Base-by-base conservation (phyloP, 257 asterid species). In the Primulina tabacum region DNA sequence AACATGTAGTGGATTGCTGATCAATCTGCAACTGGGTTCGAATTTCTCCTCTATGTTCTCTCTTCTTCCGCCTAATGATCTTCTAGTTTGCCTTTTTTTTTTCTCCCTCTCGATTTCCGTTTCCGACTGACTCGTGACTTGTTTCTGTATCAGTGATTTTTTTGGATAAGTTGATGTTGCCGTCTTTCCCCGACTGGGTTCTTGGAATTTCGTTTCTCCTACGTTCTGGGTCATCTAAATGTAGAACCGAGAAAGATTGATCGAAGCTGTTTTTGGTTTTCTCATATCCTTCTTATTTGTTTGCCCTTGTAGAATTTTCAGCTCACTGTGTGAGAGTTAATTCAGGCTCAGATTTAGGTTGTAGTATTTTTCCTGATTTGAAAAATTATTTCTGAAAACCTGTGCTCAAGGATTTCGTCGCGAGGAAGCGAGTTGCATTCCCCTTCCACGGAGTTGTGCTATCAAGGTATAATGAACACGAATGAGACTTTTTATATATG, bases 1-100 rank as follows among this genome's bases (percentile, higher is more conserved):
- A 24, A 24, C 26, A 24, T 24, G 26, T 24, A 24, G 26, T 24
- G 26, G 26, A 24, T 24, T 47, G 5, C 64, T 72, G 56, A 73
- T 64, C 50, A 72, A 74, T 71, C 69, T 64, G 34, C 5, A 60
- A 75, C 73, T 70, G 81, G 72, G 85, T 71, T 75, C 63, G 63
- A 78, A 61, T 58, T 34, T 79, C 86, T 81, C 86, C 62, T 72
- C 80, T 70, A 70, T 61, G 62, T 62, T 81, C 63, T 47, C 86
- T 74, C 80, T 74, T 47, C 57, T 50, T 17, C 17, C 74, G 84
- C 82, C 82, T 82, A 60, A 67, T 80, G 62, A 65, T 53, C 26
- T 12, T 75, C 68, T 37, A 64, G 68, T 69, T 80, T 74, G 47
- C 67, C 67, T 9, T 60, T 55, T 69, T 43, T 60, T 28, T 43